phyloP scores from a whole-genome alignment of 2,329 filamentous ascomycete species.

The Fusarium devonianum region DNA sequence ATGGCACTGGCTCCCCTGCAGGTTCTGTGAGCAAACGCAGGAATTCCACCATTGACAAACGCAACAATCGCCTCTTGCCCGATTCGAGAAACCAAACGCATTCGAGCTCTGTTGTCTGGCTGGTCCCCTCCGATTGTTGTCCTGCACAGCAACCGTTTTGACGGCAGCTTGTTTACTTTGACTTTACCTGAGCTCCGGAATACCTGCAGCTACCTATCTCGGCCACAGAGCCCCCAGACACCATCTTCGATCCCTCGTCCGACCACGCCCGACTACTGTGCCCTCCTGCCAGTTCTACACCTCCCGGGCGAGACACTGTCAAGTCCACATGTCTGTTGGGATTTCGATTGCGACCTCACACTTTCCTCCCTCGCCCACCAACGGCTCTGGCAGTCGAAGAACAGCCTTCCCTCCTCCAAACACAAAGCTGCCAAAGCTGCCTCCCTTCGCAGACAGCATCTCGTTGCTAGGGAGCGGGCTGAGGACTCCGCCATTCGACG shows the following conservation, averaged over 20 bases:
- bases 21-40: conserved; percentile 30
- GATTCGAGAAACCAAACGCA: conserved; percentile 8
- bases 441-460: conserved; percentile 29
- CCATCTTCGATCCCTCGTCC: not conserved
- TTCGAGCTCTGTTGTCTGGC: conserved; percentile 4
- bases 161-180: not conserved
- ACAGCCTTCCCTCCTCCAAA: conserved; percentile 23
- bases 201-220: conserved; percentile 7
- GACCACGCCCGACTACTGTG: conserved; percentile 5
- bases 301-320: conserved; percentile 10
- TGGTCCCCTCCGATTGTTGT: conserved; percentile 21
- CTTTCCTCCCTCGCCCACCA: conserved; percentile 35
- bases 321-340: conserved; percentile 42
- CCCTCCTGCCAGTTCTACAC: conserved; percentile 4
- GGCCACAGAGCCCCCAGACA: too few species aligned
- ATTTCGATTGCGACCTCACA: conserved; percentile 33
- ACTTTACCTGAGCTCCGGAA: not conserved
- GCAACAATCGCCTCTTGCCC: conserved; percentile 5
- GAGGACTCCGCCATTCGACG: conserved; percentile 59
- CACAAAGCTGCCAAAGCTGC: conserved; percentile 37
- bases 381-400: conserved; percentile 31
- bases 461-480: conserved; percentile 49
- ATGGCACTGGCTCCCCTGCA: conserved; percentile 36
- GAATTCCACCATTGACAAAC: conserved; percentile 10
- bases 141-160: conserved; percentile 9